These are phyloP conservation scores for Pythium aphanidermatum DNA, from an alignment of 352 stramenopile species.

Conservation along the genomic window DNA sequence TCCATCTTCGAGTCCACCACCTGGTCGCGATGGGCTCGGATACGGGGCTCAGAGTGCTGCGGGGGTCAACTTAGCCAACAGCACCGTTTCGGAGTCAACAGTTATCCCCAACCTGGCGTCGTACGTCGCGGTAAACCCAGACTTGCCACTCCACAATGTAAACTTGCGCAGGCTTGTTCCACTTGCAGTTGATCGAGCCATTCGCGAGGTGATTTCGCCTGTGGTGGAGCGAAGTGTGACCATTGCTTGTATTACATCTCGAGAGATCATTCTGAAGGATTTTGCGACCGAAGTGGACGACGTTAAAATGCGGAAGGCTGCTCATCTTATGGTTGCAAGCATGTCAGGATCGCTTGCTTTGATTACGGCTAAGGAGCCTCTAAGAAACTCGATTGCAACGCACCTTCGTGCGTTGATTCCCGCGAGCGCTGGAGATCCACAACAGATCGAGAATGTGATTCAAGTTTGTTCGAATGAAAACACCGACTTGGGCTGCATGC, in stretches of 20 bases:
- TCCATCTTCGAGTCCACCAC: conserved; percentile 47
- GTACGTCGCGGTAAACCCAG: conserved; percentile 97
- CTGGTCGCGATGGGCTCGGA: conserved; percentile 26
- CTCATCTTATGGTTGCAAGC: conserved; percentile 97
- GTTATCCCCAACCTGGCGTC: conserved; percentile 98
- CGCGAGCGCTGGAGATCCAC: conserved; percentile 74
- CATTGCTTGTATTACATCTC: conserved; percentile 98
- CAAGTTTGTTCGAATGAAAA: conserved; percentile 98
- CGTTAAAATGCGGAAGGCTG: conserved; percentile 96
- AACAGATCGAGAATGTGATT: conserved; percentile 96
- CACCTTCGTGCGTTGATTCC: conserved; percentile 93
- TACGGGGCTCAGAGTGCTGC: conserved; percentile 5
- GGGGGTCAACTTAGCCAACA: conserved; percentile 11
- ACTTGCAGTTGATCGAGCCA: conserved; percentile 96
- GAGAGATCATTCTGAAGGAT: conserved; percentile 98
- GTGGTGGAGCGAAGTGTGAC: conserved; percentile 98
- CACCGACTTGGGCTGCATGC: conserved; percentile 97
- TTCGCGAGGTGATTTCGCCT: conserved; percentile 98
- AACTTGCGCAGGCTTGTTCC: conserved; percentile 95
- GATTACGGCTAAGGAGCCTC: conserved; percentile 97
- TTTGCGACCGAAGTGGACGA: conserved; percentile 96
- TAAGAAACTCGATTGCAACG: conserved; percentile 96
- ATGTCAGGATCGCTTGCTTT: conserved; percentile 97
- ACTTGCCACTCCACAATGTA: conserved; percentile 90
- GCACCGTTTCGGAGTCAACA: conserved; percentile 83